phyloP scores from a whole-genome alignment of 345 rosid genomes.

The Camelina neglecta region DNA sequence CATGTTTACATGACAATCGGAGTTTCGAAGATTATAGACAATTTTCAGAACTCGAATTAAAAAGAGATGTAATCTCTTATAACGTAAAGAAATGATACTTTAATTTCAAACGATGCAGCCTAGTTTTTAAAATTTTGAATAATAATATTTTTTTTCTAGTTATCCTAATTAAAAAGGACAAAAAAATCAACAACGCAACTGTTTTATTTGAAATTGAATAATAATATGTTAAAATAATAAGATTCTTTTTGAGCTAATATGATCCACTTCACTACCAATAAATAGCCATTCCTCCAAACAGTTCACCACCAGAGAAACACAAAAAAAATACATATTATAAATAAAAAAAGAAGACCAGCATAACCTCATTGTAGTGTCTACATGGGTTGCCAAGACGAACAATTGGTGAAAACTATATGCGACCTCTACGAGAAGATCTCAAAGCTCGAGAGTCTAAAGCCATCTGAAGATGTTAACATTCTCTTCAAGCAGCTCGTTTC shows the following conservation, averaged over 20 bases:
- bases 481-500: constrained; percentile 74
- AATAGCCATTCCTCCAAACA: constrained; percentile 19
- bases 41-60: neutral
- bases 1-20: neutral
- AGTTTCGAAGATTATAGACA: neutral
- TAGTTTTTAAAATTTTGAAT: neutral
- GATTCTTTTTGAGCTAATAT: neutral
- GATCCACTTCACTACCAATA: constrained; percentile 24
- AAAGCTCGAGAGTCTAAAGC: constrained; percentile 65
- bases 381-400: constrained; percentile 72
- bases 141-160: too few species aligned
- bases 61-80: neutral
- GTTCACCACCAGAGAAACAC: constrained; percentile 38
- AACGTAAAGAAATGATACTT: neutral
- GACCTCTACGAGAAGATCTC: constrained; percentile 71
- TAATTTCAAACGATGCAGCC: neutral
- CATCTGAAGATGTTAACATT: constrained; percentile 74
- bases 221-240: neutral
- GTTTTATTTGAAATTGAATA: constrained; percentile 11
- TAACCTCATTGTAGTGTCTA: constrained; percentile 52
- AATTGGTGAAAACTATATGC: constrained; percentile 55
- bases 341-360: neutral
- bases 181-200: neutral
- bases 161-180: neutral
- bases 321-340: neutral